Evolutionary conservation across 163 green algal genomes (phyloP).

Genomic region (Coccomyxa subellipsoidea): DNA sequence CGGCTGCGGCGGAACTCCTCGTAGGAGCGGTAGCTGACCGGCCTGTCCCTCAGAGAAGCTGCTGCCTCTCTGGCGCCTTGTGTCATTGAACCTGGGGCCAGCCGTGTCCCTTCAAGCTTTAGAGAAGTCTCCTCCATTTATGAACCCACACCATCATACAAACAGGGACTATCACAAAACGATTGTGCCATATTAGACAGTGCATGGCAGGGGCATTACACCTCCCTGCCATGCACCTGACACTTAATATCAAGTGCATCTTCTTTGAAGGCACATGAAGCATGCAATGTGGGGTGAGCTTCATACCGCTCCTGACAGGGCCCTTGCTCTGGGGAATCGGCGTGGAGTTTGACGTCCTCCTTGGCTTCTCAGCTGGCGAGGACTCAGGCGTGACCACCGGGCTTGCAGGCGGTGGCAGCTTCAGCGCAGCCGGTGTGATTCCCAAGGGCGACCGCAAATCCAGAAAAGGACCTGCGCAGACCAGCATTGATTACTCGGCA

Average conservation of each 20-base stretch:
- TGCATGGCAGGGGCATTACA: too few relatives aligned
- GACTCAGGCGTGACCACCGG: not conserved
- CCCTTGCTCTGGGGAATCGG: not conserved
- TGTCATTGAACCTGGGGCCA: not conserved
- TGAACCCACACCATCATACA: too few relatives aligned
- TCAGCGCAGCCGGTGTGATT: constrained; percentile 51
- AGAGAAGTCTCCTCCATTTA: not conserved
- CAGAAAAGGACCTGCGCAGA: constrained; percentile 18
- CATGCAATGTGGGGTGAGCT: not conserved
- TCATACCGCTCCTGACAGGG: not conserved
- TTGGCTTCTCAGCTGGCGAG: not conserved
- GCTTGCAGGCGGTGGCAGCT: not conserved
- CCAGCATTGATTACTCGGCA: not conserved
- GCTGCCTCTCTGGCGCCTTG: not conserved
- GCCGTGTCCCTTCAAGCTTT: not conserved
- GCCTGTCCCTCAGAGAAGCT: not conserved
- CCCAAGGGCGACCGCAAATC: constrained; percentile 75
- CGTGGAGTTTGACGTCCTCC: not conserved
- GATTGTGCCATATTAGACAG: too few relatives aligned
- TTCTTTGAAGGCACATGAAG: not conserved
- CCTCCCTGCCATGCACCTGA: not conserved
- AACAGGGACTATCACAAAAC: too few relatives aligned
- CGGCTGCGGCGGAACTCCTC: constrained; percentile 10
- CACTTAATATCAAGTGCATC: not conserved
- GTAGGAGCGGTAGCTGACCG: constrained; percentile 12